Evolutionary conservation across 257 asterid genomes (phyloP).

Genomic region (Plantago ovata): DNA sequence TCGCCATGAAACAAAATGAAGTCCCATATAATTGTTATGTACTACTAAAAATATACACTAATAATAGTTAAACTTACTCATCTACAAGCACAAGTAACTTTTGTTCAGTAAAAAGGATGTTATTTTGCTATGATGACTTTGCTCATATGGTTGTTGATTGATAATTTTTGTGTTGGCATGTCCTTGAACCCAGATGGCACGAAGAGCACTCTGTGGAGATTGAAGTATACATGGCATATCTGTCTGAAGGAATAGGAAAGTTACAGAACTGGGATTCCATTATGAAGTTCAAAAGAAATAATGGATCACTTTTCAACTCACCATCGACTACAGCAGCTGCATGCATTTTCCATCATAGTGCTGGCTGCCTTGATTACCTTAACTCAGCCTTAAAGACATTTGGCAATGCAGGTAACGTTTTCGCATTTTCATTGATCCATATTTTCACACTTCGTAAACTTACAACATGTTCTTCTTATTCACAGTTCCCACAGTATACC

Average conservation of each 20-base stretch:
- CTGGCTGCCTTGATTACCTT: conserved; percentile 63
- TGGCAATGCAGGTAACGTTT: conserved; percentile 60
- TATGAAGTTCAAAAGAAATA: conserved; percentile 66
- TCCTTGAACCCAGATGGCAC: conserved; percentile 30
- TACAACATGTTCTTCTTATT: conserved; percentile 12
- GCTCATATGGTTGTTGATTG: not conserved
- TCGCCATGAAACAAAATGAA: too few species aligned
- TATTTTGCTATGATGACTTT: not conserved
- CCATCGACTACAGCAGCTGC: conserved; percentile 94
- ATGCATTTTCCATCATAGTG: conserved; percentile 41
- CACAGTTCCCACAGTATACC: conserved; percentile 75
- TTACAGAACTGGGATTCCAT: conserved; percentile 53
- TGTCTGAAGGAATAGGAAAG: conserved; percentile 69
- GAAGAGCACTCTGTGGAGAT: conserved; percentile 35
- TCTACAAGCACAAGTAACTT: too few species aligned
- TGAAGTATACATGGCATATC: conserved; percentile 57
- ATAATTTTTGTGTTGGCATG: conserved; percentile 4
- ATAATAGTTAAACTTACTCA: too few species aligned
- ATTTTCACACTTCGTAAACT: conserved; percentile 3
- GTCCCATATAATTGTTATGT: too few species aligned
- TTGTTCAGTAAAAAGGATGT: not conserved
- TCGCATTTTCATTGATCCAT: not conserved
- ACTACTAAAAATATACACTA: too few species aligned
- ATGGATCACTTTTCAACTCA: conserved; percentile 86
- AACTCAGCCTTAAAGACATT: conserved; percentile 42